These are phyloP conservation scores for Gynostemma pentaphyllum DNA, from an alignment of 306 rosid species.

Conservation along the genomic window DNA sequence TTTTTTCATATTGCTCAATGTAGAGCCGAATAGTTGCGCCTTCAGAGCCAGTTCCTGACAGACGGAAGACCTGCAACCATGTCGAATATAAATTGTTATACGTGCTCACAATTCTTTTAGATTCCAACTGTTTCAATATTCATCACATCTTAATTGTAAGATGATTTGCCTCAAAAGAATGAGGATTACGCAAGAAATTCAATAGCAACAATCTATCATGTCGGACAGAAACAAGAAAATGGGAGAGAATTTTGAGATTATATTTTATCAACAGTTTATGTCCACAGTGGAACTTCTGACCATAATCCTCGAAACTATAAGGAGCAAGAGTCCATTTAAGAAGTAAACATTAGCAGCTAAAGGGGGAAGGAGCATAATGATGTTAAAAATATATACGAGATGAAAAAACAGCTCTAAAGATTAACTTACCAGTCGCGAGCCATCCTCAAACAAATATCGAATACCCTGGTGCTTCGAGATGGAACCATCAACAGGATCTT, in stretches of 20 bases:
- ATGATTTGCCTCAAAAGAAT: too few species aligned
- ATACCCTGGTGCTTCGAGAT: constrained; percentile 92
- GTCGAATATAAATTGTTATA: not conserved
- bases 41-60: constrained; percentile 96
- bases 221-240: too few species aligned
- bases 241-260: too few species aligned
- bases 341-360: not conserved
- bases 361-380: not conserved
- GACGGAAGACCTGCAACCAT: constrained; percentile 69
- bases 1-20: constrained; percentile 95
- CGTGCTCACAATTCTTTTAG: not conserved
- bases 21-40: constrained; percentile 96
- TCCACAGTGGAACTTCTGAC: too few species aligned
- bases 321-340: not conserved
- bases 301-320: not conserved
- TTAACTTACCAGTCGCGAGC: constrained; percentile 87
- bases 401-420: not conserved
- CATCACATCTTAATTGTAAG: not conserved
- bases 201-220: too few species aligned
- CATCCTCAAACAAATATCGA: constrained; percentile 93
- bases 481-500: constrained; percentile 90
- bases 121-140: not conserved
- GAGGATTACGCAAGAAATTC: too few species aligned
- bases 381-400: not conserved
- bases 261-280: too few species aligned